Percentiles rank a stretch among this genome's conserved stretches.
These are phyloP conservation scores for Triangularia setosa DNA, from an alignment of 2,329 filamentous ascomycete genomes.

Conservation along the genomic window DNA sequence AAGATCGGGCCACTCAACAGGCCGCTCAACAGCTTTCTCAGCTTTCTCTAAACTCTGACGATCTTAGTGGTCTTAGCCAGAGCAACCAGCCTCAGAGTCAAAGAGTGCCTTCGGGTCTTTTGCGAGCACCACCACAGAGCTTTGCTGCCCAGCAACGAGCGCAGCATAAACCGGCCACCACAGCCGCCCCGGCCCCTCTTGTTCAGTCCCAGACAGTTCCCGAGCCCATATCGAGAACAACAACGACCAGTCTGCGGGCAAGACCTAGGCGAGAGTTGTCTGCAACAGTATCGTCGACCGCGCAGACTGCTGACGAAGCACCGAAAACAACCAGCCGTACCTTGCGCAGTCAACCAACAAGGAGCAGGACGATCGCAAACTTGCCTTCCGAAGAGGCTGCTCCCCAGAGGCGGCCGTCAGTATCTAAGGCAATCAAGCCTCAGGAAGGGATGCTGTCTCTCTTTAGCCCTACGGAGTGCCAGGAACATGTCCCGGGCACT, in stretches of 20 bases:
- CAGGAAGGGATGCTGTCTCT: constrained; percentile 42
- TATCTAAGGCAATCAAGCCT: constrained; percentile 11
- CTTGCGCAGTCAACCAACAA: constrained; percentile 23
- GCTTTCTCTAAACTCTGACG: constrained; percentile 28
- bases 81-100: constrained; percentile 27
- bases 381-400: constrained; percentile 18
- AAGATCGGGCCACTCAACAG: constrained; percentile 21
- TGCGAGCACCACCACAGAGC: constrained; percentile 57
- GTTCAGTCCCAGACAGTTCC: constrained; percentile 33
- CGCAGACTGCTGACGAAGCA: neutral
- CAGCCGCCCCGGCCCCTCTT: constrained; percentile 26
- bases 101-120: constrained; percentile 38
- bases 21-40: constrained; percentile 15
- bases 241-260: constrained; percentile 14
- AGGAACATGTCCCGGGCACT: constrained; percentile 48
- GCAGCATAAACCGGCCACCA: constrained; percentile 44
- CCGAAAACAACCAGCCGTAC: constrained; percentile 16
- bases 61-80: constrained; percentile 28
- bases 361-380: constrained; percentile 4
- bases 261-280: constrained; percentile 20
- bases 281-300: constrained; percentile 1
- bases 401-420: constrained; percentile 16
- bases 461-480: constrained; percentile 53
- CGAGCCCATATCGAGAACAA: constrained; percentile 30
- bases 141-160: constrained; percentile 64